Conservation (phyloP, 768 basidiomycete species). For the Candolleomyces efflorescens region DNA sequence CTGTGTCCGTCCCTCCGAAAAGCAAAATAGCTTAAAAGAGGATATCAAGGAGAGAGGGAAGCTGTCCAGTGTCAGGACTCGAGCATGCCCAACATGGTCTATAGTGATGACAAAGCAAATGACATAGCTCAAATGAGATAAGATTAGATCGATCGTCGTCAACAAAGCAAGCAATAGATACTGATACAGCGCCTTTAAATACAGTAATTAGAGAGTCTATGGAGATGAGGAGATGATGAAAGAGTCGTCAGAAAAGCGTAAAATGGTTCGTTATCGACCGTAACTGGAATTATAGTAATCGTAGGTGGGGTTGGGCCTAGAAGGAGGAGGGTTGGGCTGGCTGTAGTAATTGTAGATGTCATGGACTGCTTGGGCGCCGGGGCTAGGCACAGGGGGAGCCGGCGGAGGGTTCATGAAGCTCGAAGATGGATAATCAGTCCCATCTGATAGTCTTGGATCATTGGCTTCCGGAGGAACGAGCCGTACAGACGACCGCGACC, state of each 20-base stretch:
- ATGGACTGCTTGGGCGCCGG: too few relatives aligned
- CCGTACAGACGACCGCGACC: not conserved
- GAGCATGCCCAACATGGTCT: conserved; percentile 2
- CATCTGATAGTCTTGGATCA: not conserved
- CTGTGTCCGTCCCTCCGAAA: not conserved
- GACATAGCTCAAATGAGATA: not conserved
- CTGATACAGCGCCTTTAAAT: too few relatives aligned
- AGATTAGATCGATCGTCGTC: conserved; percentile 4
- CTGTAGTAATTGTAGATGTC: not conserved
- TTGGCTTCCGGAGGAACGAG: not conserved
- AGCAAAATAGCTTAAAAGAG: conserved; percentile 2
- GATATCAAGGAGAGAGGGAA: conserved; percentile 1
- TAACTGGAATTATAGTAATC: not conserved
- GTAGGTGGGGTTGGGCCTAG: not conserved
- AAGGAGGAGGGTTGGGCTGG: not conserved
- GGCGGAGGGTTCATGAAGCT: not conserved
- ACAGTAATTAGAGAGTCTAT: not conserved
- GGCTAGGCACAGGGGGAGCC: not conserved
- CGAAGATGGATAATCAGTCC: not conserved
- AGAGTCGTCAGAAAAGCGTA: not conserved
- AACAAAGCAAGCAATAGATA: not conserved
- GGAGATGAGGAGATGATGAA: not conserved
- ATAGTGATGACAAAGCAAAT: not conserved
- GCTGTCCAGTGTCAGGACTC: not conserved
- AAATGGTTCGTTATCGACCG: not conserved